Evolutionary conservation across 2,329 filamentous ascomycete genomes (phyloP), one percentile per base, ranked within the genome.

Genomic region (Fusarium cyanostomum): DNA sequence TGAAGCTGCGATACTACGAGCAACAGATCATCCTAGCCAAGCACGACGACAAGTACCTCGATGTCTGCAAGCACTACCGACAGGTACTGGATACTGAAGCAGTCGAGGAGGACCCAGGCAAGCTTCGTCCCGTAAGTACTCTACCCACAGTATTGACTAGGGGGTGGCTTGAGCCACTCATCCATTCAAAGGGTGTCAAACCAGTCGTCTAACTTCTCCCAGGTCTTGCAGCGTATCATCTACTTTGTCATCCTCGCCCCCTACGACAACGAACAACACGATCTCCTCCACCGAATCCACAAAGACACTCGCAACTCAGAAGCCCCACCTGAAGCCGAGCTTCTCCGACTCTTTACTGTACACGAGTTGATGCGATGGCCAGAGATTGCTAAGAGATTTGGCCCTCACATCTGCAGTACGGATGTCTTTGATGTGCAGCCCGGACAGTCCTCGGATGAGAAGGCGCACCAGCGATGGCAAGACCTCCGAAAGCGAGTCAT

Each of bases 291-390:
- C 80, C 92, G 95, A 72, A 91, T 99, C 70, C 87, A 93, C 76
- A 87, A 89, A 76, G 95, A 99, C 77, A 81, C 89, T 8, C 91
- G 95, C 64, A 94, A 94, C 75, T 80, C 87, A 10, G 86, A 90
- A 74, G 87, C 98, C 3, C 81, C 92, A 5, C 84, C 89, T 53
- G 94, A 98, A 66, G 90, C 92, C 27, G 89, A 94, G 72, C 86
- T 99, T 8, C 85, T 99, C 56, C 96, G 96, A 79, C 87, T 95
- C 59, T 99, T 99, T 79, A 99, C 95, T 27, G 88, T 97, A 6
- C 91, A 92, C 67, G 95, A 99, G 81, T 84, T 99, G 64, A 99
- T 99, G 95, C 91, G 94, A 75, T 99, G 95, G 95, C 94, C 95
- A 10, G 90, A 95, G 75, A 92, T 99, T 33, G 86, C 94, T 30